Percentiles rank a stretch among this genome's conserved stretches.
Evolutionary conservation across 805 yeast genomes (phyloP).

Genomic region (Crinitomyces ghanaensis): DNA sequence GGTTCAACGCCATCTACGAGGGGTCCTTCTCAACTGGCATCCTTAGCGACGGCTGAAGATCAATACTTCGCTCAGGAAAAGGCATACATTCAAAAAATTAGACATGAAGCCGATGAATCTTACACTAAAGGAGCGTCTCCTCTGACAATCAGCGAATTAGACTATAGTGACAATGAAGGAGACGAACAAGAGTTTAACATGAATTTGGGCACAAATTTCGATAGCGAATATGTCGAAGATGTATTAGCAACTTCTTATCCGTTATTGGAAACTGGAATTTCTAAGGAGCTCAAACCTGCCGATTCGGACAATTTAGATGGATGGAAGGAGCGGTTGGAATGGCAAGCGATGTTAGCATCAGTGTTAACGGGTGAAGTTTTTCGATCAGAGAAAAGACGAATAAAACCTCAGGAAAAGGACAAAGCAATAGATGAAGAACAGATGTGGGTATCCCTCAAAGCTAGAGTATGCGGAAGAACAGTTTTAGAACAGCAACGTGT

Average conservation of each 20-base stretch:
- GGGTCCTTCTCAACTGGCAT: neutral
- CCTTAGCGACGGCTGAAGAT: slow-evolving; percentile 19
- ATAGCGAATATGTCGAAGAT: slow-evolving; percentile 22
- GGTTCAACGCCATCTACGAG: neutral
- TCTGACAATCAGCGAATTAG: slow-evolving; percentile 21
- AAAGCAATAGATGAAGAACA: slow-evolving; percentile 47
- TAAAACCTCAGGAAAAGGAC: slow-evolving; percentile 20
- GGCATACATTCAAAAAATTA: slow-evolving; percentile 50
- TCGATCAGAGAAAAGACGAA: slow-evolving; percentile 58
- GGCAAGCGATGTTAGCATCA: slow-evolving; percentile 89
- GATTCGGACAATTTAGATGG: slow-evolving; percentile 22
- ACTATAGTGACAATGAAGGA: slow-evolving; percentile 19
- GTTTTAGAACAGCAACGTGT: slow-evolving; percentile 67
- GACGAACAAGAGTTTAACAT: slow-evolving; percentile 20
- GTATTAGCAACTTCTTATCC: slow-evolving; percentile 12
- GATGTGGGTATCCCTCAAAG: slow-evolving; percentile 78
- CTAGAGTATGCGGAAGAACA: slow-evolving; percentile 70
- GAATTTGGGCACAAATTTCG: slow-evolving; percentile 24
- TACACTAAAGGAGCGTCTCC: slow-evolving; percentile 56
- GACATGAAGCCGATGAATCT: slow-evolving; percentile 57
- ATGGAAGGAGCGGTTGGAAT: slow-evolving; percentile 65
- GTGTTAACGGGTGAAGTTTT: slow-evolving; percentile 95
- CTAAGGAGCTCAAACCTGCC: slow-evolving; percentile 6
- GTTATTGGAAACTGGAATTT: slow-evolving; percentile 11
- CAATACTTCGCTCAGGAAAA: slow-evolving; percentile 53